phyloP scores from a whole-genome alignment of 75 land plant species.

The Chamaecyparis obtusa region DNA sequence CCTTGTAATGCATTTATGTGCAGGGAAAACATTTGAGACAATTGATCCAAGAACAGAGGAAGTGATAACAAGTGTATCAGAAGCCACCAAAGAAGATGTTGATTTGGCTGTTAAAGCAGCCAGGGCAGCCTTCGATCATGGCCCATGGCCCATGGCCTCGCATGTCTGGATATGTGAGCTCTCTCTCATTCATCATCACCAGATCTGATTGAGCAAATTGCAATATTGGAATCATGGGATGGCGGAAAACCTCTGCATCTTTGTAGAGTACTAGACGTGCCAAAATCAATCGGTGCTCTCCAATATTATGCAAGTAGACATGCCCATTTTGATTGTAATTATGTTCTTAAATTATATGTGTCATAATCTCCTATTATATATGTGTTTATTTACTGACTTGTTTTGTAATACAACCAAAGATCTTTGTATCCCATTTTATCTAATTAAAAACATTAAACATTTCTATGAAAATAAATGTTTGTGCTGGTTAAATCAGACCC shows the following conservation, averaged over 20 bases:
- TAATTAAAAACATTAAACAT: too few species aligned
- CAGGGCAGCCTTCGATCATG: conserved; percentile 20
- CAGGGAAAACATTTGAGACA: conserved; percentile 33
- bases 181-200: background rate
- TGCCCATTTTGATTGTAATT: too few species aligned
- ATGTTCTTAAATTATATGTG: too few species aligned
- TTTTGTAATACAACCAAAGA: too few species aligned
- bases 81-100: conserved; percentile 28
- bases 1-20: background rate
- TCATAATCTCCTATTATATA: too few species aligned
- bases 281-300: too few species aligned
- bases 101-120: conserved; percentile 25
- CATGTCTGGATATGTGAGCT: conserved; percentile 12
- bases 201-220: conserved; percentile 30
- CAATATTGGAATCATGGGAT: conserved; percentile 42
- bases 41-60: conserved; percentile 32
- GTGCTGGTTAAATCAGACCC: too few species aligned
- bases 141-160: conserved; percentile 27
- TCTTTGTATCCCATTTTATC: too few species aligned
- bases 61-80: conserved; percentile 21
- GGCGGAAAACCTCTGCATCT: conserved; percentile 51
- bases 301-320: too few species aligned
- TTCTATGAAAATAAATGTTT: too few species aligned
- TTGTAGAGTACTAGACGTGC: conserved; percentile 6
- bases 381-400: too few species aligned